Conservation (phyloP, 148 eudicot species). For the Talinum fruticosum region DNA sequence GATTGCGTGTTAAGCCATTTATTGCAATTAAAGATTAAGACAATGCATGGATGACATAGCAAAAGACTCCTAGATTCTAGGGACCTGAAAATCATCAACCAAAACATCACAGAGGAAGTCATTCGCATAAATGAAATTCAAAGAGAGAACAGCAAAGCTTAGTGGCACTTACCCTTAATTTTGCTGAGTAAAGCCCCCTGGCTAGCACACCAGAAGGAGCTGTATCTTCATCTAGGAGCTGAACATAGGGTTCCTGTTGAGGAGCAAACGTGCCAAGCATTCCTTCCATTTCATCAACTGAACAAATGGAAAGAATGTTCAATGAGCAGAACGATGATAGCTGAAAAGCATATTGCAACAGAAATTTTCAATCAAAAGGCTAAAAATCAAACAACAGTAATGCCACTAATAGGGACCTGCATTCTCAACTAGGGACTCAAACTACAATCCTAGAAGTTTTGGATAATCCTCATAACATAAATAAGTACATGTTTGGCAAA, state of each 20-base stretch:
- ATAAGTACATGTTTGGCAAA: not conserved
- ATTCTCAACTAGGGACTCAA: not conserved
- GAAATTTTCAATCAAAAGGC: not conserved
- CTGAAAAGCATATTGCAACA: not conserved
- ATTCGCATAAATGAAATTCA: not conserved
- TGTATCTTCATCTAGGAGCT: slow-evolving; percentile 56
- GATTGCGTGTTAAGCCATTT: too few relatives aligned
- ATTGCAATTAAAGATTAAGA: too few relatives aligned
- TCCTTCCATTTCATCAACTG: slow-evolving; percentile 59
- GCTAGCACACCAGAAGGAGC: slow-evolving; percentile 66
- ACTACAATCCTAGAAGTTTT: not conserved
- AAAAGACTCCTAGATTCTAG: too few relatives aligned
- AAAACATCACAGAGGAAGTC: too few relatives aligned
- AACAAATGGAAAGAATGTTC: not conserved
- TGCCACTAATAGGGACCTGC: not conserved
- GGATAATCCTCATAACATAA: too few relatives aligned
- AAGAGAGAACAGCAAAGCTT: not conserved
- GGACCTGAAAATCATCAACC: too few relatives aligned
- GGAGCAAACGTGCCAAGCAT: slow-evolving; percentile 77
- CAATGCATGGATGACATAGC: too few relatives aligned
- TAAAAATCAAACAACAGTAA: not conserved
- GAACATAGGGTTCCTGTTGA: slow-evolving; percentile 46
- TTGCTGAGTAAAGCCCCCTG: slow-evolving; percentile 56
- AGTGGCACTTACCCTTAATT: slow-evolving; percentile 41
- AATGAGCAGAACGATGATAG: not conserved